A percentile compares a stretch with the other conserved stretches of the same genome.
These are phyloP conservation scores for Carex myosuroides DNA, from an alignment of 176 grass and related monocot species.

Conservation along the genomic window DNA sequence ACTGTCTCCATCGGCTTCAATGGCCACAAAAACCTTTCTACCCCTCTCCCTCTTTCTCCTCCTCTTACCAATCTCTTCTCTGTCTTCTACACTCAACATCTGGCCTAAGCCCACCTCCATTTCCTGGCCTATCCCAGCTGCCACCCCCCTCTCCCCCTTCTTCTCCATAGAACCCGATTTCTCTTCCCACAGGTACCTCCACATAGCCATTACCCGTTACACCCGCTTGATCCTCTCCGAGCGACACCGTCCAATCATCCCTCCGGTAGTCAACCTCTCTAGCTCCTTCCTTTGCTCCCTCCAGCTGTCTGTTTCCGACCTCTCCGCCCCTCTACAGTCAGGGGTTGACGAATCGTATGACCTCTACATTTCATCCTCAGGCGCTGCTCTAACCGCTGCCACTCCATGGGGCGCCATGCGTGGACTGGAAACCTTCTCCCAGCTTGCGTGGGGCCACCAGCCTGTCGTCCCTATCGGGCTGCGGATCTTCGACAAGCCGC, in stretches of 20 bases:
- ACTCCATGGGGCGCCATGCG: conserved; percentile 77
- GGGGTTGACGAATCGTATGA: conserved; percentile 75
- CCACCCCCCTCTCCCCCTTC: conserved; percentile 46
- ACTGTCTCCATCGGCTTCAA: background rate
- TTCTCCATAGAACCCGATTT: conserved; percentile 49
- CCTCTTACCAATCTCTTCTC: conserved; percentile 13
- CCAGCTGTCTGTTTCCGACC: conserved; percentile 50
- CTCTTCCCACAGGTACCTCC: conserved; percentile 51
- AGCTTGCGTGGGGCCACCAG: conserved; percentile 44
- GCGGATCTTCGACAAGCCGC: conserved; percentile 57
- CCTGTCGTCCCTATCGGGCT: conserved; percentile 40
- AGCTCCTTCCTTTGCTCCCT: conserved; percentile 16
- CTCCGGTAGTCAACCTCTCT: conserved; percentile 32
- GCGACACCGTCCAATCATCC: conserved; percentile 52
- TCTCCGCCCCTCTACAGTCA: conserved; percentile 39
- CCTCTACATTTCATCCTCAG: conserved; percentile 42
- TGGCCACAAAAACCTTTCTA: background rate
- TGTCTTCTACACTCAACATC: conserved; percentile 35
- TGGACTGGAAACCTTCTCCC: conserved; percentile 80
- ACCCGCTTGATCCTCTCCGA: conserved; percentile 53
- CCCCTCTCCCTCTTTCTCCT: background rate
- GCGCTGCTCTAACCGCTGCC: conserved; percentile 45
- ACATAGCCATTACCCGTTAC: conserved; percentile 54
- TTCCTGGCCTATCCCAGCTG: conserved; percentile 40
- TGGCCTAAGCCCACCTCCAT: conserved; percentile 73